Percentiles rank a stretch among this genome's conserved stretches.
Evolutionary conservation across 306 rosid species (phyloP).

Genomic region (Potentilla sterilis): DNA sequence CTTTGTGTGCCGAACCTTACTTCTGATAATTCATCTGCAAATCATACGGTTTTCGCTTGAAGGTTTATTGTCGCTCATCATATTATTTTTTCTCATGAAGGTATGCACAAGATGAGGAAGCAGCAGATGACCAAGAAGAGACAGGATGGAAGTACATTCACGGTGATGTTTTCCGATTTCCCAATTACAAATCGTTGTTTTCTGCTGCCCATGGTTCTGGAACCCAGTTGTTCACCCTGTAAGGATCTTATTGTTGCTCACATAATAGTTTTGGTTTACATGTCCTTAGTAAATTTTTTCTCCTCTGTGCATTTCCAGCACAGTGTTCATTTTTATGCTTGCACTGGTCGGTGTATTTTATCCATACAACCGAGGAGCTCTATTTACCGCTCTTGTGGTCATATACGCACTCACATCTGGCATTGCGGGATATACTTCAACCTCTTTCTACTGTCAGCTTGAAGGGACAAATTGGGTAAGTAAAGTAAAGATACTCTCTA

Average conservation of each 20-base stretch:
- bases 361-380: conserved; percentile 95
- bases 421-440: conserved; percentile 88
- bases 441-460: conserved; percentile 90
- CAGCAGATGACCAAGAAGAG: conserved; percentile 98
- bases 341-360: conserved; percentile 94
- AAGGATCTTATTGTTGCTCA: conserved; percentile 36
- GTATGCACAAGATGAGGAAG: conserved; percentile 98
- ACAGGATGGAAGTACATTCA: conserved; percentile 98
- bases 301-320: conserved; percentile 51
- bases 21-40: conserved; percentile 10
- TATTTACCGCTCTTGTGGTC: conserved; percentile 91
- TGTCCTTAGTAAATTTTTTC: conserved; percentile 18
- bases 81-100: conserved; percentile 31
- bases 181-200: conserved; percentile 74
- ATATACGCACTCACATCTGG: conserved; percentile 96
- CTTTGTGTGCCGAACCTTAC: conserved; percentile 15
- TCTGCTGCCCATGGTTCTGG: conserved; percentile 98
- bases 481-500: neutral
- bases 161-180: conserved; percentile 95
- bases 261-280: neutral
- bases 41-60: conserved; percentile 8
- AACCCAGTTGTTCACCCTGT: conserved; percentile 90
- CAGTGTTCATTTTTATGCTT: conserved; percentile 86
- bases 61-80: conserved; percentile 10
- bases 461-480: conserved; percentile 92